These are phyloP conservation scores for Boletus bicolor DNA, from an alignment of 768 basidiomycete genomes.

Conservation along the genomic window DNA sequence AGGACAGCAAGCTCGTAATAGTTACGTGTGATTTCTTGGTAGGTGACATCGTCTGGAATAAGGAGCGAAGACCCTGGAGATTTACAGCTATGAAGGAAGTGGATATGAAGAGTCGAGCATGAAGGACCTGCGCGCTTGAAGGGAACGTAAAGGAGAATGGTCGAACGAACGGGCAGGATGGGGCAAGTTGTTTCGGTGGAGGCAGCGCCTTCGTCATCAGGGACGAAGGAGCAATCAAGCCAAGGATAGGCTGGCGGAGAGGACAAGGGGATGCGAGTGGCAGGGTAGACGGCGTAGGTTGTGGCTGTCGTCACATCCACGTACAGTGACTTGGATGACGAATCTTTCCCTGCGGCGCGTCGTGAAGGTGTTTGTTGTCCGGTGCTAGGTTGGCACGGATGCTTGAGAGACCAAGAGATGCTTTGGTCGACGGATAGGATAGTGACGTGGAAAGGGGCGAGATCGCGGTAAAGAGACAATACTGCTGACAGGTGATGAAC, in stretches of 20 bases:
- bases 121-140: slow-evolving; percentile 37
- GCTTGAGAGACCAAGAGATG: slow-evolving; percentile 57
- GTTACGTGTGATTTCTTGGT: slow-evolving; percentile 60
- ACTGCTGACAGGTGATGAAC: slow-evolving; percentile 45
- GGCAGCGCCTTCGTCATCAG: slow-evolving; percentile 30
- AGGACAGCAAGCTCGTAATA: slow-evolving; percentile 70
- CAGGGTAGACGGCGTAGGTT: slow-evolving; percentile 49
- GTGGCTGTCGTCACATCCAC: slow-evolving; percentile 37
- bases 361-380: slow-evolving; percentile 26
- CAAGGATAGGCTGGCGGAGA: slow-evolving; percentile 32
- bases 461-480: slow-evolving; percentile 36
- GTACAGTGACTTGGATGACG: slow-evolving; percentile 29
- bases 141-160: slow-evolving; percentile 56
- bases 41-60: slow-evolving; percentile 32
- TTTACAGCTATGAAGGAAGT: slow-evolving; percentile 52
- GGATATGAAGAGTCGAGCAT: slow-evolving; percentile 54
- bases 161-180: slow-evolving; percentile 54
- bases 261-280: slow-evolving; percentile 41
- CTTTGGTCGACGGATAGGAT: slow-evolving; percentile 58
- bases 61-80: slow-evolving; percentile 39
- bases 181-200: slow-evolving; percentile 32
- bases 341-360: slow-evolving; percentile 31
- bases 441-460: slow-evolving; percentile 57
- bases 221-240: slow-evolving; percentile 29
- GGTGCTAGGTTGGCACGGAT: slow-evolving; percentile 21